Conservation (phyloP, 768 basidiomycete genomes). For the Leccinum pellstonianum region DNA sequence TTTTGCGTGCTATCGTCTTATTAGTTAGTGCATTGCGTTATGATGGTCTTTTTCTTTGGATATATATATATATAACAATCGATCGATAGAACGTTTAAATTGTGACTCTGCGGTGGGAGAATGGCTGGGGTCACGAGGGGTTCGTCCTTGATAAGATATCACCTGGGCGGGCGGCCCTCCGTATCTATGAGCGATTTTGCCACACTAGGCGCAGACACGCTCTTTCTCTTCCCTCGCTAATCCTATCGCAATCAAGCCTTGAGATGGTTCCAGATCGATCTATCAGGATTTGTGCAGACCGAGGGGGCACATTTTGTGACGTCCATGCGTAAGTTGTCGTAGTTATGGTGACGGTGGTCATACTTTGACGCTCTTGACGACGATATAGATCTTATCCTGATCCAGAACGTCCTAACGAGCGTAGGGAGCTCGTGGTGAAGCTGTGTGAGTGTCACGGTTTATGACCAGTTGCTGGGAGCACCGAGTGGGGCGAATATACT, state of each 20-base stretch:
- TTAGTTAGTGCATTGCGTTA: slow-evolving; percentile 19
- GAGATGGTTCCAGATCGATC: slow-evolving; percentile 63
- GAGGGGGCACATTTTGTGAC: slow-evolving; percentile 93
- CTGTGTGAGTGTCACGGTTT: slow-evolving; percentile 50
- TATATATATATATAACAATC: neutral
- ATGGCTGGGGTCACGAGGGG: slow-evolving; percentile 1
- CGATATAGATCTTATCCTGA: slow-evolving; percentile 67
- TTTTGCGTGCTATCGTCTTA: slow-evolving; percentile 3
- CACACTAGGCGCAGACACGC: neutral
- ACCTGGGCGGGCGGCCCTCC: neutral
- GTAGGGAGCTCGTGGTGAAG: slow-evolving; percentile 87
- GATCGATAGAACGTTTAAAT: neutral
- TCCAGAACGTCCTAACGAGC: slow-evolving; percentile 53
- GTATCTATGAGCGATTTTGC: neutral
- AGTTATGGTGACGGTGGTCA: neutral
- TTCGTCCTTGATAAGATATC: slow-evolving; percentile 9
- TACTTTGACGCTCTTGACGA: neutral
- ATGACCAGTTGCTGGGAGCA: neutral
- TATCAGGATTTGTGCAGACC: slow-evolving; percentile 81
- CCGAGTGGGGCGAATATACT: neutral
- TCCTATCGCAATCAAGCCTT: neutral
- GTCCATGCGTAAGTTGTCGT: slow-evolving; percentile 64
- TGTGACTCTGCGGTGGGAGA: neutral
- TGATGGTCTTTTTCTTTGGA: slow-evolving; percentile 13
- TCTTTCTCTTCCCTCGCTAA: neutral